Evolutionary conservation across 257 asterid species (phyloP), one percentile per base, ranked within the genome.

Genomic region (Anisodus acutangulus): DNA sequence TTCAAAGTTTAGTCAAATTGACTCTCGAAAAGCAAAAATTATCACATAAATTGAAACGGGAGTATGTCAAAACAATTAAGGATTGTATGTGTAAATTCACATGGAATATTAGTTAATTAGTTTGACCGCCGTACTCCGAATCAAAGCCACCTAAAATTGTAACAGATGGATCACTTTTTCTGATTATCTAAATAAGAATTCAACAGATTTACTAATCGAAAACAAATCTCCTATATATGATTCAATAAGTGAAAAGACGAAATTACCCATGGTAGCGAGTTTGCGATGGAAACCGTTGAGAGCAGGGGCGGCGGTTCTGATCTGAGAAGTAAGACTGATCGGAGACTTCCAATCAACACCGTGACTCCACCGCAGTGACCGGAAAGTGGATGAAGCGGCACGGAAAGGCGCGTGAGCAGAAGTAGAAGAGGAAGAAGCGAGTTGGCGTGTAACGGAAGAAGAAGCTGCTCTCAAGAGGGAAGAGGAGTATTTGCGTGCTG

Each of bases 331-430:
- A 35, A 90, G 89, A 85, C 92, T 90, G 53, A 90, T 26, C 31
- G 95, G 97, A 45, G 98, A 95, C 80, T 92, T 91, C 98, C 99
- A 95, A 71, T 88, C 97, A 64, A 80, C 92, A 10, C 98, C 97
- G 93, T 95, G 99, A 80, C 99, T 94, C 98, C 98, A 94, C 85
- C 97, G 86, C 74, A 93, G 87, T n/a, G 87, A 88, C 67, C 90
- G 84, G 45, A 91, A 8, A 11, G 88, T 87, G 17, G 89, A 88
- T 0, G 88, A 83, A 16, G 6, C 60, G 41, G 78, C 51, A 62
- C 80, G 62, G 9, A 31, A 41, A 22, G 59, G 85, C 80, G 69
- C 81, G 64, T 53, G 85, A 11, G 82, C 17, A 82, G 63, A 41
- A 12, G 57, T 47, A 10, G 85, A 67, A 53, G 53, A 54, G 10